Percentiles rank a stretch among this genome's conserved stretches.
These are phyloP conservation scores for Phoma sp. DNA, from an alignment of 2,329 filamentous ascomycete genomes.

Conservation along the genomic window DNA sequence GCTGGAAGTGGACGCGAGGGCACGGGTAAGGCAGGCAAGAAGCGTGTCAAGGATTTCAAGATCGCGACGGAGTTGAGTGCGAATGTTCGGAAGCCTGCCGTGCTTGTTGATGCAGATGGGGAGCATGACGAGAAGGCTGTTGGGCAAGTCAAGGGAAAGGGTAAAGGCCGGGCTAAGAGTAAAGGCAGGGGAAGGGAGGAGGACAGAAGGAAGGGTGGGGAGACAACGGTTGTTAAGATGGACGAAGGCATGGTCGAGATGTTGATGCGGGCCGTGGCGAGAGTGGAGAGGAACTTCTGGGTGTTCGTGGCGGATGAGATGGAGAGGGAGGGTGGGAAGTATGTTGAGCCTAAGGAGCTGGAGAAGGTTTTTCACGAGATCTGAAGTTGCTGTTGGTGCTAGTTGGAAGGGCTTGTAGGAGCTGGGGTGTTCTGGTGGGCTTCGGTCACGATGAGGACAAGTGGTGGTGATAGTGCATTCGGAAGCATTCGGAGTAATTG, in stretches of 20 bases:
- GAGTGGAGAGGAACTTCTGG: constrained; percentile 43
- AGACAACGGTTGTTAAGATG: background rate
- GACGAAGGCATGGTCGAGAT: constrained; percentile 15
- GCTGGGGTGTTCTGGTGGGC: too few species aligned
- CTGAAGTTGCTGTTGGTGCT: too few species aligned
- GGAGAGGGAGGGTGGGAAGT: constrained; percentile 33
- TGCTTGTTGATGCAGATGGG: background rate
- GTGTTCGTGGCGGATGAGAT: constrained; percentile 41
- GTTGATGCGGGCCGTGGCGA: constrained; percentile 40
- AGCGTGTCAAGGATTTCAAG: constrained; percentile 32
- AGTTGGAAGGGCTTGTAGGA: too few species aligned
- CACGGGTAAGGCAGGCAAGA: constrained; percentile 26
- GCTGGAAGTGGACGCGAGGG: constrained; percentile 14
- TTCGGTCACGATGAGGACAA: too few species aligned
- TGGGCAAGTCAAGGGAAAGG: constrained; percentile 2
- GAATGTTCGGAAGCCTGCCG: constrained; percentile 26
- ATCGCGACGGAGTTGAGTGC: constrained; percentile 31
- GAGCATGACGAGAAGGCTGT: background rate
- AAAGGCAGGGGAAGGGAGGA: constrained; percentile 2
- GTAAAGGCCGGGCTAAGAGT: background rate
- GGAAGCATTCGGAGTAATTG: too few species aligned
- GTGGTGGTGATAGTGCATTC: too few species aligned
- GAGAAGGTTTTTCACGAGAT: constrained; percentile 27
- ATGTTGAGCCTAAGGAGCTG: constrained; percentile 30
- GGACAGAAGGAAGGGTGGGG: constrained; percentile 4